Percentiles rank a stretch among this genome's conserved stretches.
Conservation (phyloP, 768 basidiomycete species). For the Pleurotus giganteus region DNA sequence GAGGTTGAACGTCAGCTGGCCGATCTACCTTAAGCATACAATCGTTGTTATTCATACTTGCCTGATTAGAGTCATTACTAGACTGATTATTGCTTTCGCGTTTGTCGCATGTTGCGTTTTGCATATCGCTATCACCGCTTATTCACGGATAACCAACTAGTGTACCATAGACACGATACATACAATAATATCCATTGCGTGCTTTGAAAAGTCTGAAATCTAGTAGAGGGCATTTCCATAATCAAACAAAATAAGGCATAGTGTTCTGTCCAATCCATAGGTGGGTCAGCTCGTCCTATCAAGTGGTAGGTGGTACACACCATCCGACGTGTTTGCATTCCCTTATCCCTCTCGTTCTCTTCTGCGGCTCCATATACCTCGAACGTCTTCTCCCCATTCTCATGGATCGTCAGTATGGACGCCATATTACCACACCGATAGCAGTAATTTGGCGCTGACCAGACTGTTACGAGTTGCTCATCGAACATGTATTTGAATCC, state of each 20-base stretch:
- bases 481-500: constrained; percentile 98
- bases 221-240: too few relatives aligned
- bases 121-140: too few relatives aligned
- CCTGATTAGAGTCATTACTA: too few relatives aligned
- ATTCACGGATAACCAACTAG: too few relatives aligned
- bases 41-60: too few relatives aligned
- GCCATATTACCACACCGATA: constrained; percentile 86
- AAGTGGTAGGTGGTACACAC: constrained; percentile 45
- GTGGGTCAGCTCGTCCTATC: not conserved
- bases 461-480: constrained; percentile 86
- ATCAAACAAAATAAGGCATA: constrained; percentile 54
- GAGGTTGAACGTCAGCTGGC: constrained; percentile 32
- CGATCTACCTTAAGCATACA: too few relatives aligned
- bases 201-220: too few relatives aligned
- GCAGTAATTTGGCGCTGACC: constrained; percentile 89
- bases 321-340: constrained; percentile 70
- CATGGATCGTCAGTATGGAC: constrained; percentile 82
- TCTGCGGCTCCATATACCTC: constrained; percentile 84
- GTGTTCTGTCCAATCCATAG: too few relatives aligned
- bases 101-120: too few relatives aligned
- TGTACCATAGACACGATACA: too few relatives aligned
- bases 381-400: constrained; percentile 64
- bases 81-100: too few relatives aligned
- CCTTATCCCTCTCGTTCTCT: constrained; percentile 86
- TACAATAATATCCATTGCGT: too few relatives aligned